Percentiles rank a stretch among this genome's conserved stretches.
Conservation (phyloP, 2,329 filamentous ascomycete genomes). For the Boeremia lycopersici region DNA sequence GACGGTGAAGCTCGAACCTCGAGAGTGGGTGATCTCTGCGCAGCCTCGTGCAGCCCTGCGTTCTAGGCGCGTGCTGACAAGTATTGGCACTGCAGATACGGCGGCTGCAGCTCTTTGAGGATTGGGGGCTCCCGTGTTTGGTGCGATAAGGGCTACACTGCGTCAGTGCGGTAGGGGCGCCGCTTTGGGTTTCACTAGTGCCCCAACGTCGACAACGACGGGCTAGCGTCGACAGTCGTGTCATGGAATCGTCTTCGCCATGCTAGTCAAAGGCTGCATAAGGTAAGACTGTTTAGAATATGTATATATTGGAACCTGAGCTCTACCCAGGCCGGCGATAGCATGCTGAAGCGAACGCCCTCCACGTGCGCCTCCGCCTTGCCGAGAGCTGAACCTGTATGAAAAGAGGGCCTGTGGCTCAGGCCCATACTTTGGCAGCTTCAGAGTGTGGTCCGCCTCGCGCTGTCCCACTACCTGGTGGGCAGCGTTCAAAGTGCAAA, state of each 20-base stretch:
- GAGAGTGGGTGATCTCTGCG: neutral
- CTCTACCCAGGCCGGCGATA: neutral
- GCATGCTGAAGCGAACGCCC: neutral
- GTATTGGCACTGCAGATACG: constrained; percentile 13
- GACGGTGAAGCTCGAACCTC: neutral
- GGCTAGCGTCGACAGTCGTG: constrained; percentile 5
- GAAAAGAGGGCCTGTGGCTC: constrained; percentile 12
- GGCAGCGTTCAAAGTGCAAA: neutral
- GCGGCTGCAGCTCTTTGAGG: neutral
- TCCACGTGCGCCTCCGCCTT: constrained; percentile 10
- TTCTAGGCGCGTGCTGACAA: constrained; percentile 1
- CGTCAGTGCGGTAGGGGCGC: constrained; percentile 13
- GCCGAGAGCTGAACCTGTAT: constrained; percentile 14
- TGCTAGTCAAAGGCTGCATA: constrained; percentile 3
- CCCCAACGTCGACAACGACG: constrained; percentile 10
- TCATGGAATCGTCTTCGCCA: constrained; percentile 3
- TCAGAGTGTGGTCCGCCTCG: neutral
- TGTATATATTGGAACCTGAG: constrained; percentile 10
- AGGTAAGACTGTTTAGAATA: constrained; percentile 10
- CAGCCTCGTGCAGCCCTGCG: constrained; percentile 11
- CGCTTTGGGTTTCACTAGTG: constrained; percentile 12
- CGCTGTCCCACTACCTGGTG: neutral
- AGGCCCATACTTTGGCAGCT: neutral
- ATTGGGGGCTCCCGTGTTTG: constrained; percentile 1
- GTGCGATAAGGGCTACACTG: constrained; percentile 7